Evolutionary conservation across 2,329 filamentous ascomycete genomes (phyloP).

Genomic region (Xylaria sp.): DNA sequence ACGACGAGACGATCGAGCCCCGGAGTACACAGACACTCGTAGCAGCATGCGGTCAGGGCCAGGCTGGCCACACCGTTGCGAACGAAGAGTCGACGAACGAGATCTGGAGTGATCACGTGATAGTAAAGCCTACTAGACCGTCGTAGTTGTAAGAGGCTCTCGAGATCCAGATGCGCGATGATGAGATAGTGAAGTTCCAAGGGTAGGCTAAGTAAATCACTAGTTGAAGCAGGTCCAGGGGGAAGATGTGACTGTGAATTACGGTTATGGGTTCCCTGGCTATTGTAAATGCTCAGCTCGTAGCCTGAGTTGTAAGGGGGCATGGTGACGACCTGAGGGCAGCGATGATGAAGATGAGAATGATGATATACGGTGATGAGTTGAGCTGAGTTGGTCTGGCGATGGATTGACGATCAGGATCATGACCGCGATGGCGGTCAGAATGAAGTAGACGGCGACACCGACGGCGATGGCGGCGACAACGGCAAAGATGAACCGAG

Average conservation of each 20-base stretch:
- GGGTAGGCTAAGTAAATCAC: slow-evolving; percentile 42
- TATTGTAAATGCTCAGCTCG: slow-evolving; percentile 25
- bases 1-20: slow-evolving; percentile 45
- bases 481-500: background rate
- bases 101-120: slow-evolving; percentile 45
- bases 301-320: slow-evolving; percentile 29
- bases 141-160: slow-evolving; percentile 43
- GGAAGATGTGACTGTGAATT: slow-evolving; percentile 12
- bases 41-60: slow-evolving; percentile 43
- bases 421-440: background rate
- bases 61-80: slow-evolving; percentile 36
- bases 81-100: slow-evolving; percentile 43
- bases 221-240: slow-evolving; percentile 6
- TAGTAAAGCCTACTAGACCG: slow-evolving; percentile 41
- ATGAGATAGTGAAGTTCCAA: slow-evolving; percentile 47
- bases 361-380: background rate
- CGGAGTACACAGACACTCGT: slow-evolving; percentile 44
- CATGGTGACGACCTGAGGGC: slow-evolving; percentile 35
- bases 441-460: background rate
- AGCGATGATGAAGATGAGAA: slow-evolving; percentile 1
- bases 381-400: background rate
- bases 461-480: background rate
- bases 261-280: slow-evolving; percentile 18
- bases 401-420: slow-evolving; percentile 4
- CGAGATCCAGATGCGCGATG: slow-evolving; percentile 43